These are phyloP conservation scores for Fraxinus albicans DNA, from an alignment of 305 asterid species.

Conservation along the genomic window DNA sequence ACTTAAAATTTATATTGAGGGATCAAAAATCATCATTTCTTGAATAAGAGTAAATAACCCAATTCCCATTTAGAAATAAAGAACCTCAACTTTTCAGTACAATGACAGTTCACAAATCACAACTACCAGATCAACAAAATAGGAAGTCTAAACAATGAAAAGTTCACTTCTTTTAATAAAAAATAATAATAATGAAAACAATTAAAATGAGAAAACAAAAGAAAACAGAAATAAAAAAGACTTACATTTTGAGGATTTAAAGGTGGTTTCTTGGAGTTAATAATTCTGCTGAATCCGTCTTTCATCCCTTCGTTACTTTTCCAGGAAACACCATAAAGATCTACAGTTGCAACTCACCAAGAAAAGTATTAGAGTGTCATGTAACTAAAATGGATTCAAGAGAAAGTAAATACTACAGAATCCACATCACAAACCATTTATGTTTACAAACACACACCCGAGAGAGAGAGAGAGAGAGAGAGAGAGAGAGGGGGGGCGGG, in stretches of 20 bases:
- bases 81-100: not conserved
- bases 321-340: slow-evolving; percentile 5
- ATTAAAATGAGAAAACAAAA: not conserved
- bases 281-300: slow-evolving; percentile 11
- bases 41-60: slow-evolving; percentile 1
- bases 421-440: not conserved
- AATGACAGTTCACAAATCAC: not conserved
- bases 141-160: not conserved
- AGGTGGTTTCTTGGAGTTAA: slow-evolving; percentile 31
- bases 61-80: not conserved
- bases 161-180: not conserved
- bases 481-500: slow-evolving; percentile 20
- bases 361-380: not conserved
- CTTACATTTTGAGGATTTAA: slow-evolving; percentile 42
- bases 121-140: not conserved
- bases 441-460: not conserved
- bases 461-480: not conserved
- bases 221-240: not conserved
- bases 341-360: not conserved
- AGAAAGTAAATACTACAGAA: not conserved
- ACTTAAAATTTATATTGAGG: not conserved
- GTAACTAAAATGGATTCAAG: not conserved
- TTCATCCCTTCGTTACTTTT: slow-evolving; percentile 26
- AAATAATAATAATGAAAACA: not conserved
- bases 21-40: not conserved